A percentile compares a stretch with the other conserved stretches of the same genome.
Conservation (phyloP, 352 stramenopile genomes). For the Globisporangium apiculatum region DNA sequence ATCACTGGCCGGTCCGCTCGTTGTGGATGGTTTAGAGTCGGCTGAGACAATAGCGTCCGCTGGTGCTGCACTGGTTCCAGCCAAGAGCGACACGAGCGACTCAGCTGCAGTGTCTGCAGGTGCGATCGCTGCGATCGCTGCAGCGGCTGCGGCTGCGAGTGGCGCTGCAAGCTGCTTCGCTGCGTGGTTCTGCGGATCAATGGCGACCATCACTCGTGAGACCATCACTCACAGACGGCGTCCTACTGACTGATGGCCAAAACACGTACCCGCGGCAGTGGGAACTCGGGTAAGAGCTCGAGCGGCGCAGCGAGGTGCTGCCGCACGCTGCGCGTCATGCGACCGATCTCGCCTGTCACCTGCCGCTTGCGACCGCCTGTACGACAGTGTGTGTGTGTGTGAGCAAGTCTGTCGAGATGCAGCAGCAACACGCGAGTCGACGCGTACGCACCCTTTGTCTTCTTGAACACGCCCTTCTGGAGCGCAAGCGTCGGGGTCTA, state of each 20-base stretch:
- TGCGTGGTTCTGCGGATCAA: neutral
- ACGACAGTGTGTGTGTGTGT: neutral
- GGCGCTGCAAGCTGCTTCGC: neutral
- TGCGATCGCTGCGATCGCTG: too few species aligned
- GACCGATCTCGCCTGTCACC: constrained; percentile 39
- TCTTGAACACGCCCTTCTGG: constrained; percentile 55
- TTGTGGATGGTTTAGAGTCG: too few species aligned
- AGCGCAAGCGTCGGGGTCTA: constrained; percentile 59
- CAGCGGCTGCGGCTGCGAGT: neutral
- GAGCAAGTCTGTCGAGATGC: too few species aligned
- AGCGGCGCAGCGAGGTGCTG: constrained; percentile 70
- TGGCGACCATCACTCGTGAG: neutral
- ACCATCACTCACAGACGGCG: too few species aligned
- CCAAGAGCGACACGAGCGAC: too few species aligned
- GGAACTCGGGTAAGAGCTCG: constrained; percentile 61
- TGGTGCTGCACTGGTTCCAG: constrained; percentile 2
- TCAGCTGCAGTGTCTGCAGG: too few species aligned
- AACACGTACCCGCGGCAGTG: constrained; percentile 32
- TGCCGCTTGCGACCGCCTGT: constrained; percentile 50
- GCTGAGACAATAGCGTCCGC: neutral
- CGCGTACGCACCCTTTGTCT: constrained; percentile 49
- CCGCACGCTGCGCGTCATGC: constrained; percentile 74
- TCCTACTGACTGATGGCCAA: neutral
- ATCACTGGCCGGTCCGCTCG: too few species aligned
- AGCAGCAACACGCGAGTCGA: too few species aligned